phyloP scores from a whole-genome alignment of 139 green algal species.

The Tetraselmis striata region DNA sequence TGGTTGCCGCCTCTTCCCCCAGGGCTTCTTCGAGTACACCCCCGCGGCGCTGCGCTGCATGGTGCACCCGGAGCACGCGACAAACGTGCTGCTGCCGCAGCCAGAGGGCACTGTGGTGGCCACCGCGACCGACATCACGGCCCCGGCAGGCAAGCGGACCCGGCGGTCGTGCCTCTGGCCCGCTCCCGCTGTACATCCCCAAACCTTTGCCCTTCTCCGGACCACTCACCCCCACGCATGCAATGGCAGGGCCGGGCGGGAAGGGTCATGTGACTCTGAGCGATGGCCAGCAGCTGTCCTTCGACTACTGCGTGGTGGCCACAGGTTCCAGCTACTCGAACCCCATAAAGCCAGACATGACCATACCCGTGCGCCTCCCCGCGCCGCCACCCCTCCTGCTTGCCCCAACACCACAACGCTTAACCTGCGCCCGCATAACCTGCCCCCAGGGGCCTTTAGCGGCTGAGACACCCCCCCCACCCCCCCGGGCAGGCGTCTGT shows the following conservation, averaged over 20 bases:
- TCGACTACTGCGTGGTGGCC: slow-evolving; percentile 7
- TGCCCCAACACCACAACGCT: too few species aligned
- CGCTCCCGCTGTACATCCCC: background rate
- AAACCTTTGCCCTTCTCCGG: background rate
- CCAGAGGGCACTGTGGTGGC: background rate
- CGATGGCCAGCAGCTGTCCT: background rate
- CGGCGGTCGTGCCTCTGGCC: background rate
- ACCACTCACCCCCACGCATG: too few species aligned
- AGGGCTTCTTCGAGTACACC: background rate
- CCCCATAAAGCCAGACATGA: background rate
- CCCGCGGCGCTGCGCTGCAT: background rate
- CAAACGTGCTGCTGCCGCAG: background rate
- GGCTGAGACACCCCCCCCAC: background rate
- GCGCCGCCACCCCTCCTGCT: background rate
- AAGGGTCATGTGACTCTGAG: background rate
- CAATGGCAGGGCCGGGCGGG: too few species aligned
- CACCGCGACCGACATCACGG: background rate
- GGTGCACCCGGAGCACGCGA: background rate
- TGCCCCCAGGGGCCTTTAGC: too few species aligned
- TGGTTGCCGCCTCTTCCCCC: background rate
- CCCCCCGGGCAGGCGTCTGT: background rate
- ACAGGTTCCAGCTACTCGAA: background rate
- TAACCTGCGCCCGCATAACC: too few species aligned
- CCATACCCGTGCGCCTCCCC: background rate
- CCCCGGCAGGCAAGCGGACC: background rate